Conservation (phyloP, 345 rosid species). For the Leavenworthia alabamica region DNA sequence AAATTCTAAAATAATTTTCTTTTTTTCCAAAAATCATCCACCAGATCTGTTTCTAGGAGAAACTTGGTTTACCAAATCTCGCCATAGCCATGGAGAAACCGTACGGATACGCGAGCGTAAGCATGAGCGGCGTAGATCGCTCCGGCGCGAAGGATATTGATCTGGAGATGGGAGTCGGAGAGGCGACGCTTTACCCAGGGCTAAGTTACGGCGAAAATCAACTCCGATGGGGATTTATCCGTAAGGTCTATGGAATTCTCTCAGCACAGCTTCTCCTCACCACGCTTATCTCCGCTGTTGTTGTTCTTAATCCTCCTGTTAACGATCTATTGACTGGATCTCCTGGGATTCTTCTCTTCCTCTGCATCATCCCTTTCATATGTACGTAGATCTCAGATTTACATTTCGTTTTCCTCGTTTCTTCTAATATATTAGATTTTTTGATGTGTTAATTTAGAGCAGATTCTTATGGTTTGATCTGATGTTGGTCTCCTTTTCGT, state of each 20-base stretch:
- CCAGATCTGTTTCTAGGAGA: conserved; percentile 16
- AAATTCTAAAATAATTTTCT: too few species aligned
- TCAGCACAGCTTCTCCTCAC: conserved; percentile 78
- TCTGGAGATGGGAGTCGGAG: conserved; percentile 60
- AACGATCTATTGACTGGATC: conserved; percentile 59
- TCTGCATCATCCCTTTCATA: conserved; percentile 66
- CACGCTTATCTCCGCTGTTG: conserved; percentile 62
- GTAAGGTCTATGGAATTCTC: conserved; percentile 83
- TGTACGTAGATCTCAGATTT: conserved; percentile 44
- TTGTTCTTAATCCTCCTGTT: conserved; percentile 64
- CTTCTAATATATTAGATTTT: background rate
- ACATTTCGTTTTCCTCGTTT: background rate
- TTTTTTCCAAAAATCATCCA: too few species aligned
- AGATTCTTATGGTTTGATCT: too few species aligned
- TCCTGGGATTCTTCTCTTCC: conserved; percentile 63
- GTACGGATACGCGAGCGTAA: conserved; percentile 56
- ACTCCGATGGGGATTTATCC: conserved; percentile 91
- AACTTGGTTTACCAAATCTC: conserved; percentile 12
- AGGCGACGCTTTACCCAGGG: conserved; percentile 69
- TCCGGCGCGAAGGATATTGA: conserved; percentile 38
- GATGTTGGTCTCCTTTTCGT: too few species aligned
- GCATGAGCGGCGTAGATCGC: conserved; percentile 22
- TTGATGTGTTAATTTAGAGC: background rate
- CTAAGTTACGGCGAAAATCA: conserved; percentile 76
- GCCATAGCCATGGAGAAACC: conserved; percentile 33